These are phyloP conservation scores for Leucocoprinus birnbaumii DNA, from an alignment of 768 basidiomycete species.

Conservation along the genomic window DNA sequence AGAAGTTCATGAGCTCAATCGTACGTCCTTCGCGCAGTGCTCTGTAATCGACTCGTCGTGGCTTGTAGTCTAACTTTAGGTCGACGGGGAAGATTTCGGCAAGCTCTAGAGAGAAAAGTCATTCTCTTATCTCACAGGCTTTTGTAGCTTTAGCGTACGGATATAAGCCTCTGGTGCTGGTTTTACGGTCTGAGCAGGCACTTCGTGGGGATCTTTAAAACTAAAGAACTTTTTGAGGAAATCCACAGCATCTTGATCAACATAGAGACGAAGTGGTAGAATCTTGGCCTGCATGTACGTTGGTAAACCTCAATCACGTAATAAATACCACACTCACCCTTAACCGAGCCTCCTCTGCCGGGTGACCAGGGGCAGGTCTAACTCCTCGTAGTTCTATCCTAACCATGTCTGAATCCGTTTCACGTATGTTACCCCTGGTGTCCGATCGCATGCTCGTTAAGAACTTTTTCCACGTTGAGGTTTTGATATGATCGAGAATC, in stretches of 20 bases:
- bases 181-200: slow-evolving; percentile 23
- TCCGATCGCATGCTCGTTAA: slow-evolving; percentile 83
- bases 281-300: slow-evolving; percentile 62
- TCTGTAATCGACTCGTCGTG: slow-evolving; percentile 91
- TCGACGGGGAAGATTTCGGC: slow-evolving; percentile 95
- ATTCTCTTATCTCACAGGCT: neutral
- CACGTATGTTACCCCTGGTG: slow-evolving; percentile 82
- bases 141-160: slow-evolving; percentile 18
- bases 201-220: slow-evolving; percentile 65
- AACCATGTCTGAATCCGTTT: slow-evolving; percentile 94
- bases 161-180: slow-evolving; percentile 40
- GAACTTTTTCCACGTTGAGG: slow-evolving; percentile 98
- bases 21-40: slow-evolving; percentile 88
- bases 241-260: slow-evolving; percentile 98
- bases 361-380: slow-evolving; percentile 63
- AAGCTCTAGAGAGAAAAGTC: slow-evolving; percentile 52
- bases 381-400: slow-evolving; percentile 76
- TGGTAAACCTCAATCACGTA: neutral
- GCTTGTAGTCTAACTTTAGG: slow-evolving; percentile 97
- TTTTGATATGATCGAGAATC: slow-evolving; percentile 96
- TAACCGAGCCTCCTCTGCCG: slow-evolving; percentile 75
- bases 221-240: slow-evolving; percentile 96
- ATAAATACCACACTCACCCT: slow-evolving; percentile 48
- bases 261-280: slow-evolving; percentile 85
- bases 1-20: slow-evolving; percentile 99